A percentile compares a stretch with the other conserved stretches of the same genome.
Conservation (phyloP, 208 protist genomes). For the Trypanosomatidae sp. region DNA sequence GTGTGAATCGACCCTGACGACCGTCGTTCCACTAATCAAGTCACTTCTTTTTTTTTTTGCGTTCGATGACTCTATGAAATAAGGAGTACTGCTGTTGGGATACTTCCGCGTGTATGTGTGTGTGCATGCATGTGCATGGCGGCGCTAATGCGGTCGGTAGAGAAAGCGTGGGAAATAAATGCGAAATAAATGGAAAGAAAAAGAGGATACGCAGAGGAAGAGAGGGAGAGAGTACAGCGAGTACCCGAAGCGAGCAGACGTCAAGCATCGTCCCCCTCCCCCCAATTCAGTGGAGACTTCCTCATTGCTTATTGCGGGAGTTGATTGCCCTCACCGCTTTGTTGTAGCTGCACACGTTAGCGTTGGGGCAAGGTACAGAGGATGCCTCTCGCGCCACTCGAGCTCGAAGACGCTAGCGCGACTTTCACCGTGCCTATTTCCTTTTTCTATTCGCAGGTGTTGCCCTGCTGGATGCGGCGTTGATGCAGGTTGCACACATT, state of each 20-base stretch:
- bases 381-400: not conserved
- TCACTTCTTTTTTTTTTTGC: not conserved
- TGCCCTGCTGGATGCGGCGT: not conserved
- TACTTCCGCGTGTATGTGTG: not conserved
- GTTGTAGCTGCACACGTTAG: not conserved
- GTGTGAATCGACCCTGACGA: not conserved
- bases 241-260: not conserved
- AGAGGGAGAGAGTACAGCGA: not conserved
- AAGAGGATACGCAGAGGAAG: not conserved
- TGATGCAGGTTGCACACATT: not conserved
- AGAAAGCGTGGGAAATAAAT: not conserved
- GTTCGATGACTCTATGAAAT: constrained; percentile 4
- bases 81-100: not conserved
- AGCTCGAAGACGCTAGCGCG: not conserved
- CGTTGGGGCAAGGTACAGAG: not conserved
- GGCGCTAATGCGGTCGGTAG: not conserved
- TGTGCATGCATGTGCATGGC: not conserved
- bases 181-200: not conserved
- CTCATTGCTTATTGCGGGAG: not conserved
- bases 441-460: not conserved
- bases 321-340: not conserved
- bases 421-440: not conserved
- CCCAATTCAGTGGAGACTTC: not conserved
- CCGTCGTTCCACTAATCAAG: not conserved
- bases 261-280: not conserved